Percentiles rank a stretch among this genome's conserved stretches.
Evolutionary conservation across 495 filamentous ascomycete genomes (phyloP).

Genomic region (Podospora bellae-mahoneyi): DNA sequence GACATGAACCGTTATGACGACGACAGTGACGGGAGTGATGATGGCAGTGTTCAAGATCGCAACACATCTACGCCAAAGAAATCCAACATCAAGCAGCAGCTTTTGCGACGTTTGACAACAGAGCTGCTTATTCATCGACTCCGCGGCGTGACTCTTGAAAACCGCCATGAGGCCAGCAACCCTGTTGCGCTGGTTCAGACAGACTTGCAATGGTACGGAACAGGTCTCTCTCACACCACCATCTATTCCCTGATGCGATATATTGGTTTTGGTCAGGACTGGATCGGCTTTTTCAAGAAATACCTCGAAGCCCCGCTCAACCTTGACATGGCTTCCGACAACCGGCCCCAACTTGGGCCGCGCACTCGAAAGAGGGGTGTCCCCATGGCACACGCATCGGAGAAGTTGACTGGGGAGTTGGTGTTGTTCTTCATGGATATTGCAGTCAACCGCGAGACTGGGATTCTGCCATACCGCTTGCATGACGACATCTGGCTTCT

Average conservation of each 20-base stretch:
- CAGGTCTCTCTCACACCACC: constrained; percentile 58
- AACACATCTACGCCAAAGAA: constrained; percentile 18
- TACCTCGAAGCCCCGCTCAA: constrained; percentile 61
- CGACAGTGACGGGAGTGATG: constrained; percentile 3
- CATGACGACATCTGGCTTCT: constrained; percentile 72
- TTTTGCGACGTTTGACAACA: constrained; percentile 57
- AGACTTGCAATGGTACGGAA: constrained; percentile 60
- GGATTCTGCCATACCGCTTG: constrained; percentile 58
- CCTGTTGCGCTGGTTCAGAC: constrained; percentile 61
- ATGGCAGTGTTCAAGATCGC: neutral
- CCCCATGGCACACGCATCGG: constrained; percentile 60
- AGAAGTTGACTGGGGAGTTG: constrained; percentile 59
- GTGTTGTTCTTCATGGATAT: constrained; percentile 67
- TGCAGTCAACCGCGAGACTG: constrained; percentile 57
- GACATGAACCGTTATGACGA: constrained; percentile 30
- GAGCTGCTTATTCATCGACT: constrained; percentile 56
- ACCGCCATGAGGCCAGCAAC: constrained; percentile 32
- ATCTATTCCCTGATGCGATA: constrained; percentile 57
- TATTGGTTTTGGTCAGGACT: constrained; percentile 56
- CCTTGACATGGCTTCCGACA: constrained; percentile 51
- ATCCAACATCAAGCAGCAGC: constrained; percentile 52
- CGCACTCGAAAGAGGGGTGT: constrained; percentile 55
- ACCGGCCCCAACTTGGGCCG: constrained; percentile 29
- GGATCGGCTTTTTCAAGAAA: constrained; percentile 59
- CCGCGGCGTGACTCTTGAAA: constrained; percentile 27